phyloP scores from a whole-genome alignment of 441 rosid genomes.

The Erodium texanum region DNA sequence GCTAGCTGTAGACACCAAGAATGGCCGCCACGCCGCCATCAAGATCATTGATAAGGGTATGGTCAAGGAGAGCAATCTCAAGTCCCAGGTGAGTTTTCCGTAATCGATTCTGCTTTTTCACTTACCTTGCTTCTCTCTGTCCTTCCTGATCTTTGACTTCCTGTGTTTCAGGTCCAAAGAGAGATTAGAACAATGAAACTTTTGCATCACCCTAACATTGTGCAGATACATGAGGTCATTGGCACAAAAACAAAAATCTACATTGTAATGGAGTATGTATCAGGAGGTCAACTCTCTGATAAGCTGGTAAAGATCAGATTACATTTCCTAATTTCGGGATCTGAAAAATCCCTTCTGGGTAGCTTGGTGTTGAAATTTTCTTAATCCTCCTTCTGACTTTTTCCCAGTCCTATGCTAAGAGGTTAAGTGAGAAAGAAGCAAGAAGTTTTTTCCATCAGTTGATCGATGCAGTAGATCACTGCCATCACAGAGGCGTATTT shows the following conservation, averaged over 20 bases:
- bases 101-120: no score
- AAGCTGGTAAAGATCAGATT: constrained; percentile 45
- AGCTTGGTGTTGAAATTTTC: no score
- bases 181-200: no score
- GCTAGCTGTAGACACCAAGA: background rate
- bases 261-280: constrained; percentile 30
- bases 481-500: no score
- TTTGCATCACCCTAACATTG: no score
- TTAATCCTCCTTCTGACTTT: background rate
- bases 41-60: background rate
- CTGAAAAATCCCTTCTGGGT: no score
- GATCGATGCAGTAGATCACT: no score
- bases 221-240: constrained; percentile 15
- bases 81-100: background rate
- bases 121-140: no score
- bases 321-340: no score
- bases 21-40: background rate
- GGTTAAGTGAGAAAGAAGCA: constrained; percentile 55
- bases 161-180: constrained; percentile 9
- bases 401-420: constrained; percentile 41
- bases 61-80: background rate
- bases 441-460: constrained; percentile 53
- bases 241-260: constrained; percentile 79
- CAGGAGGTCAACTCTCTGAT: constrained; percentile 59
- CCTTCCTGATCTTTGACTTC: no score